A percentile compares a stretch with the other conserved stretches of the same genome.
These are phyloP conservation scores for Eucalyptus pumila DNA, from an alignment of 345 rosid species.

Conservation along the genomic window DNA sequence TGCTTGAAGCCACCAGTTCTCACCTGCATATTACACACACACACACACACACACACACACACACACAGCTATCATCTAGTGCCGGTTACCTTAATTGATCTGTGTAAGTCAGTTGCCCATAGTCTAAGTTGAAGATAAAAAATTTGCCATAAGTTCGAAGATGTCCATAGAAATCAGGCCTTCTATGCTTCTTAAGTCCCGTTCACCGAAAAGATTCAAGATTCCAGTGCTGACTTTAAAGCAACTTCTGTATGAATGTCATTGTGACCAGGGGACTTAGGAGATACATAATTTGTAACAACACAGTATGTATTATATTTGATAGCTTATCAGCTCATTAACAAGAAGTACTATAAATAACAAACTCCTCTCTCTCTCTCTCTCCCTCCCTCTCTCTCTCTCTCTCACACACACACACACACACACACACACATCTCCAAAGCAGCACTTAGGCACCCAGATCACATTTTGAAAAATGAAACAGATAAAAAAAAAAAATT, in stretches of 20 bases:
- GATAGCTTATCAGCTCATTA: not conserved
- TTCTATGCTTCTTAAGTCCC: not conserved
- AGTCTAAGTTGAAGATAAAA: not conserved
- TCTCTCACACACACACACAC: not conserved
- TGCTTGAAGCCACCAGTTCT: not conserved
- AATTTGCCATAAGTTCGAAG: not conserved
- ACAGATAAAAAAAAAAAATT: not conserved
- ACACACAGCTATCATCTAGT: not conserved
- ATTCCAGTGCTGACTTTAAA: not conserved
- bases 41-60: not conserved
- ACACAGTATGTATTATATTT: not conserved
- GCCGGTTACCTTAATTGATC: not conserved
- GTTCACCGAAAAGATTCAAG: not conserved
- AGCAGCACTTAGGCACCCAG: not conserved
- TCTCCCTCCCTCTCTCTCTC: not conserved
- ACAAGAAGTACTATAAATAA: not conserved
- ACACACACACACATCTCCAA: not conserved
- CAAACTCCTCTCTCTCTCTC: not conserved
- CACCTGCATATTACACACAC: not conserved
- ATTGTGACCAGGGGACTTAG: not conserved
- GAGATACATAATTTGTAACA: not conserved
- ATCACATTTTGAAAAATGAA: not conserved
- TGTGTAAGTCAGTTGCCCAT: not conserved
- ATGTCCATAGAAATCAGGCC: not conserved
- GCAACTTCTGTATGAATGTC: not conserved